Percentiles rank a stretch among this genome's conserved stretches.
These are phyloP conservation scores for Coemansia furcata DNA, from an alignment of 192 early-diverging fungal species.

Conservation along the genomic window DNA sequence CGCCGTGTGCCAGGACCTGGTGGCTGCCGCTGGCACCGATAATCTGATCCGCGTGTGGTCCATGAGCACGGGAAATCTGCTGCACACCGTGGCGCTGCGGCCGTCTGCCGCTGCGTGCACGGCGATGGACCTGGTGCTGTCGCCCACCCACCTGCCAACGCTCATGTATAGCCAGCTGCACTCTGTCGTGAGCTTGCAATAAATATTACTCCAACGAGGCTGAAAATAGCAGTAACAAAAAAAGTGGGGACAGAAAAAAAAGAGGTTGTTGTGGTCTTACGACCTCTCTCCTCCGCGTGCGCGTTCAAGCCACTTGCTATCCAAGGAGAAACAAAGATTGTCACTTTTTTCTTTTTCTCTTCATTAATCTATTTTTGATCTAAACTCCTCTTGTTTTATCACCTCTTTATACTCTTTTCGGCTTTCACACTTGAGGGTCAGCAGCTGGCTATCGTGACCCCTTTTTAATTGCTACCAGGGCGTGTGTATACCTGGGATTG, in stretches of 20 bases:
- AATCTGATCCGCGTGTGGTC: slow-evolving; percentile 33
- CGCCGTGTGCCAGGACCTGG: slow-evolving; percentile 10
- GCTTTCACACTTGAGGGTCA: no score
- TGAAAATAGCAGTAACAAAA: not conserved
- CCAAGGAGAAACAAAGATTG: not conserved
- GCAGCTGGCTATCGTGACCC: no score
- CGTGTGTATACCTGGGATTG: no score
- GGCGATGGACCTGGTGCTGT: slow-evolving; percentile 20
- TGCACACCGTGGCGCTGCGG: slow-evolving; percentile 12
- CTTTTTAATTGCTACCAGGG: no score
- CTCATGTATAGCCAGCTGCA: slow-evolving; percentile 8
- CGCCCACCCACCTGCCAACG: not conserved
- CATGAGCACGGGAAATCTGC: slow-evolving; percentile 12
- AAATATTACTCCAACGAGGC: not conserved
- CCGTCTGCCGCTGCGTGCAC: slow-evolving; percentile 9
- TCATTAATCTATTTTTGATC: not conserved
- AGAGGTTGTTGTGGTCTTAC: not conserved
- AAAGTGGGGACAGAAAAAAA: not conserved
- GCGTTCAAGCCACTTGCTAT: not conserved
- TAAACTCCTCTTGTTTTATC: not conserved
- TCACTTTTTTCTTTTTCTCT: not conserved
- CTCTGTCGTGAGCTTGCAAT: slow-evolving; percentile 2
- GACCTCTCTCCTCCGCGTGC: not conserved
- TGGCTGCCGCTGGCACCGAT: slow-evolving; percentile 31
- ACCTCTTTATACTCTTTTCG: not conserved